Evolutionary conservation across 306 rosid genomes (phyloP), one percentile per base, ranked within the genome.

Genomic region (Hippophae rhamnoides): DNA sequence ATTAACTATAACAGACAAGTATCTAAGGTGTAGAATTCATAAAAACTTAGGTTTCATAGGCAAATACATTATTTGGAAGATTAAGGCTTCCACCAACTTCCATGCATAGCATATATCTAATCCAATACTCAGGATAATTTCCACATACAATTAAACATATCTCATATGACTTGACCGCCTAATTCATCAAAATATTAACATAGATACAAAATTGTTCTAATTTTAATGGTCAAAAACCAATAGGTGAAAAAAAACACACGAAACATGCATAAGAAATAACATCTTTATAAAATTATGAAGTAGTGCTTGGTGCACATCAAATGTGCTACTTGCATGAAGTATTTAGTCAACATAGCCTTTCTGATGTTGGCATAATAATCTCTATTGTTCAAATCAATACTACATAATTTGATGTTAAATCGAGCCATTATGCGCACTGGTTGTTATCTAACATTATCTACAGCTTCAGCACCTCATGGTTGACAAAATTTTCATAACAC

Each of bases 241-340:
- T 52, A 1, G 38, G 38, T 31, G 38, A 76, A 53, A 53, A 68
- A 63, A 84, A 86, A 64, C 83, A 79, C 38, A 69, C 67, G 81
- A 64, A 79, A 84, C 69, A 82, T 78, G 83, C 88, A 82, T 74
- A 82, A 80, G 94, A 88, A 82, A 84, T 86, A 89, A 18, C 23
- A 18, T 18, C 23, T 18, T 18, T 18, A 18, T 18, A 18, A 18
- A 18, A 87, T 96, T 1, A 96, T 90, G 71, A 90, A 74, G 68
- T 87, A 90, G 81, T 87, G 96, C 13, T 95, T 96, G 9, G 97
- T 84, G 60, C 84, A 79, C 64, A 87, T 96, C 72, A 90, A 68
- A 69, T 87, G 96, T 61, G 97, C 97, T 31, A 87, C 97, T 86
- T 90, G 96, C 97, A 90, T 90, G 81, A 90, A 90, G 61, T 90